Conservation (phyloP, 2,329 filamentous ascomycete species). For the Arthrobotrys entomopaga region DNA sequence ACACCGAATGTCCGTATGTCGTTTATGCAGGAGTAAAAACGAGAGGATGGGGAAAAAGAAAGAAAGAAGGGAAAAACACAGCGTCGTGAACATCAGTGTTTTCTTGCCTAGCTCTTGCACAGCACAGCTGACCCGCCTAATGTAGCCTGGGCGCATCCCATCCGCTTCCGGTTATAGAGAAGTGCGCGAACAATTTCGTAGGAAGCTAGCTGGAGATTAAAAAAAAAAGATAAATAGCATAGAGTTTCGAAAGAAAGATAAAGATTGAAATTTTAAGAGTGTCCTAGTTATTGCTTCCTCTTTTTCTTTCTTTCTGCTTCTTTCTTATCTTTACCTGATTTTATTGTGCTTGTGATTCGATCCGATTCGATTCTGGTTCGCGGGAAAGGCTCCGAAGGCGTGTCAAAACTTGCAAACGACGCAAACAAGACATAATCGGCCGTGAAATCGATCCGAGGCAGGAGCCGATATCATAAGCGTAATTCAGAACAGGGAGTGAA, state of each 20-base stretch:
- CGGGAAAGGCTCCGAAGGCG: too few species aligned
- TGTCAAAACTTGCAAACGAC: too few species aligned
- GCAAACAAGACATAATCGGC: too few species aligned
- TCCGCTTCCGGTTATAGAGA: constrained; percentile 42
- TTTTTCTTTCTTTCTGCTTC: neutral
- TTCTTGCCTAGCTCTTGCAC: neutral
- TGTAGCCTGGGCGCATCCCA: constrained; percentile 10
- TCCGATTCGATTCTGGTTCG: too few species aligned
- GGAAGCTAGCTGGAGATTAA: constrained; percentile 16
- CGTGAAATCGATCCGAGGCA: too few species aligned
- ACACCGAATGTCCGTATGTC: neutral
- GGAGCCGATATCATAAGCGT: too few species aligned
- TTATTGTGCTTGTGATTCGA: too few species aligned
- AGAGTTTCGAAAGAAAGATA: constrained; percentile 18
- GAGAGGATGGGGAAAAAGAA: neutral
- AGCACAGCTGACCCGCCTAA: constrained; percentile 18
- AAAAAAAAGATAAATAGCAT: constrained; percentile 9
- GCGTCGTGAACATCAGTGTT: neutral
- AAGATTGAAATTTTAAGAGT: constrained; percentile 9
- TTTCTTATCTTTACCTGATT: too few species aligned
- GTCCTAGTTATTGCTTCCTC: constrained; percentile 33
- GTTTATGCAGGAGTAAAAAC: neutral
- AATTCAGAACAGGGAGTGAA: neutral
- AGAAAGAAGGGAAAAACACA: neutral
- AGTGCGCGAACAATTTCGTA: constrained; percentile 22